These are phyloP conservation scores for Cruciata laevipes DNA, from an alignment of 257 asterid species.

Conservation along the genomic window DNA sequence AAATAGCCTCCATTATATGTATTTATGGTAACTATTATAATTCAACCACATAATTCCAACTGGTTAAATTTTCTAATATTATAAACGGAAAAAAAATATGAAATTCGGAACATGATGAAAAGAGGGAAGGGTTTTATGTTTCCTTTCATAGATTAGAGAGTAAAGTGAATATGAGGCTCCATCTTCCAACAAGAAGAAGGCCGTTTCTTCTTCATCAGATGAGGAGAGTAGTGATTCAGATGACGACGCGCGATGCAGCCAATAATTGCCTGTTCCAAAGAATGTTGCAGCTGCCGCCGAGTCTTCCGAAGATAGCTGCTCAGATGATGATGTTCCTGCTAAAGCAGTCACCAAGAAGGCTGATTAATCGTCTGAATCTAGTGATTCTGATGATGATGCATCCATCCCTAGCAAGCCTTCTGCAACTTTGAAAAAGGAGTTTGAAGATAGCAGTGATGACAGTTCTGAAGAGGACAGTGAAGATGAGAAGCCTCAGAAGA, in stretches of 20 bases:
- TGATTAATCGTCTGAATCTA: conserved; percentile 15
- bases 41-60: too few relatives aligned
- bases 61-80: too few relatives aligned
- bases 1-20: too few relatives aligned
- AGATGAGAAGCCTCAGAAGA: conserved; percentile 46
- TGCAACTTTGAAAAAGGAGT: conserved; percentile 10
- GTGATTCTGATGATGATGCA: conserved; percentile 19
- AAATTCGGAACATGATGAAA: neutral
- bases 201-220: conserved; percentile 11
- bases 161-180: conserved; percentile 9
- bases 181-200: conserved; percentile 15
- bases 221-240: conserved; percentile 20
- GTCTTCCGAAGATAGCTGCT: conserved; percentile 27
- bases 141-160: neutral
- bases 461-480: conserved; percentile 39
- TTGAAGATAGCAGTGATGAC: conserved; percentile 18
- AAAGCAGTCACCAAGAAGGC: conserved; percentile 16
- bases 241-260: conserved; percentile 9
- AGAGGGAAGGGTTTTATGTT: neutral
- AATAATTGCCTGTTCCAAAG: conserved; percentile 18
- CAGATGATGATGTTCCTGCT: conserved; percentile 39
- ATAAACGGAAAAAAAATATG: too few relatives aligned
- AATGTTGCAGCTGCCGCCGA: conserved; percentile 22
- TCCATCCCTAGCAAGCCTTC: neutral
- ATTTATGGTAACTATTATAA: too few relatives aligned